Conservation (phyloP, 306 rosid species). For the Vigna trinervia region DNA sequence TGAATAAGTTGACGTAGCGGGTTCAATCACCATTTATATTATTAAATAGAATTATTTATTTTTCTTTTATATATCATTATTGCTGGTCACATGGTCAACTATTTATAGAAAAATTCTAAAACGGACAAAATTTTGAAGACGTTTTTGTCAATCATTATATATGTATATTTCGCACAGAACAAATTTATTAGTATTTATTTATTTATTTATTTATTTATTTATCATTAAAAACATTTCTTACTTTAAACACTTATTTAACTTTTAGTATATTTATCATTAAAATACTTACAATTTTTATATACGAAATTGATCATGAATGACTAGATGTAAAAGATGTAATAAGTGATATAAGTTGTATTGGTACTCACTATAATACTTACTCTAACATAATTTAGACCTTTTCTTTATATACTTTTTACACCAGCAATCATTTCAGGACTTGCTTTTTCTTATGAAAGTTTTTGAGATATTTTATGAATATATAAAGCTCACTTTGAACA, state of each 20-base stretch:
- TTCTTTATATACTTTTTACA: neutral
- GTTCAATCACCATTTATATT: neutral
- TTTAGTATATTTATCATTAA: neutral
- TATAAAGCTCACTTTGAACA: too few relatives aligned
- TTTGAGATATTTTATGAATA: too few relatives aligned
- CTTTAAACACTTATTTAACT: neutral
- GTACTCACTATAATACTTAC: neutral
- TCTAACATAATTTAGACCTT: too few relatives aligned
- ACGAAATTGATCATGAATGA: neutral
- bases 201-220: neutral
- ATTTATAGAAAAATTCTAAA: constrained; percentile 8
- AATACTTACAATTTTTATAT: neutral
- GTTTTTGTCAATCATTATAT: neutral
- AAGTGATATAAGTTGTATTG: neutral
- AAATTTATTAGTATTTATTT: neutral
- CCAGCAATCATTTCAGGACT: too few relatives aligned
- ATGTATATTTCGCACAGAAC: neutral
- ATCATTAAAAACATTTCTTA: neutral
- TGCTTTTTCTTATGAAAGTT: too few relatives aligned
- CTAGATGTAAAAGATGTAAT: neutral
- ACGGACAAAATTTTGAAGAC: neutral
- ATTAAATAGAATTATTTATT: neutral
- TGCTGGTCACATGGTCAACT: neutral
- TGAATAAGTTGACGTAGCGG: neutral
- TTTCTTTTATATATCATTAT: neutral